These are phyloP conservation scores for Lactifluus piperatus DNA, from an alignment of 768 basidiomycete species.

Conservation along the genomic window DNA sequence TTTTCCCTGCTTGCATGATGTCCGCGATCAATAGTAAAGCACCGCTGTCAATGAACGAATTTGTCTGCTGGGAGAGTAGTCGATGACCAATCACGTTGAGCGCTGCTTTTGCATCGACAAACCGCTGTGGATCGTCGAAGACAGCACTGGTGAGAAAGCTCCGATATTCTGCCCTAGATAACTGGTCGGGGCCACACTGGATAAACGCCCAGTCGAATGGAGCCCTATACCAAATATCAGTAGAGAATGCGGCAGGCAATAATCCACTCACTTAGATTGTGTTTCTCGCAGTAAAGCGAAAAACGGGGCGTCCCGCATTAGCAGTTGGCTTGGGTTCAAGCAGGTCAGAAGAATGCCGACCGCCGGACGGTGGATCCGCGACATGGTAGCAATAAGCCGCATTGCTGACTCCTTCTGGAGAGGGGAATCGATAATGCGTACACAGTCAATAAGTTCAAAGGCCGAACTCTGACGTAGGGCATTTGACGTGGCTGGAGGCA, in stretches of 20 bases:
- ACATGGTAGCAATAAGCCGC: slow-evolving; percentile 34
- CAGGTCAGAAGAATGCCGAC: slow-evolving; percentile 36
- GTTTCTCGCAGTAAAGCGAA: not conserved
- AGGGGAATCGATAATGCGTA: slow-evolving; percentile 38
- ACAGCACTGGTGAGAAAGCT: not conserved
- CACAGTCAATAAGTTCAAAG: slow-evolving; percentile 54
- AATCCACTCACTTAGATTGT: not conserved
- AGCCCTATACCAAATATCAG: not conserved
- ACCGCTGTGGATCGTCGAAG: not conserved
- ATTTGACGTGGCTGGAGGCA: slow-evolving; percentile 31
- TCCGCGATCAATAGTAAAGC: slow-evolving; percentile 3
- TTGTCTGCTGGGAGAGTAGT: not conserved
- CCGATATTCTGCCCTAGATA: slow-evolving; percentile 6
- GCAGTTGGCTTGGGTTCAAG: slow-evolving; percentile 34
- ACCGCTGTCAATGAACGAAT: not conserved
- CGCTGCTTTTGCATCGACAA: slow-evolving; percentile 9
- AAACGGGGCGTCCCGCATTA: slow-evolving; percentile 29
- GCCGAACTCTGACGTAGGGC: slow-evolving; percentile 33
- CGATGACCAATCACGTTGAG: slow-evolving; percentile 7
- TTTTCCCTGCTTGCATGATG: slow-evolving; percentile 8
- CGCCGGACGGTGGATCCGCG: slow-evolving; percentile 34
- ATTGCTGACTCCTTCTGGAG: slow-evolving; percentile 32
- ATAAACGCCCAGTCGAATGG: slow-evolving; percentile 13
- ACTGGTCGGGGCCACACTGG: slow-evolving; percentile 8
- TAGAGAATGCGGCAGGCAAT: not conserved